Conservation (phyloP, 2,329 filamentous ascomycete species). For the Ambrosiella cleistominuta region DNA sequence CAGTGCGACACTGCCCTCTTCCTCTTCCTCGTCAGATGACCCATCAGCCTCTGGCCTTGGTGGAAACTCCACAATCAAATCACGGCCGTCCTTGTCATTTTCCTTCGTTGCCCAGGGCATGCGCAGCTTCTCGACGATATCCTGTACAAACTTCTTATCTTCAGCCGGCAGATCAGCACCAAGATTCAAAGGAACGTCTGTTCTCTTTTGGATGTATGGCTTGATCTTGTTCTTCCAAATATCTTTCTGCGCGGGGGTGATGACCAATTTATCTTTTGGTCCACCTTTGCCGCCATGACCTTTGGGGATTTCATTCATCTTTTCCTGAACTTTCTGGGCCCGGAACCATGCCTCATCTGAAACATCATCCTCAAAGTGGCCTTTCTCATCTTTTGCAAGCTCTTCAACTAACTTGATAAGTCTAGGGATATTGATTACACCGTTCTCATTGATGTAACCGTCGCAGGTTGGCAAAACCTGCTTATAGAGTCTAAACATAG, state of each 20-base stretch:
- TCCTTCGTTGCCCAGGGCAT: conserved; percentile 40
- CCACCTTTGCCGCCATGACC: neutral
- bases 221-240: conserved; percentile 68
- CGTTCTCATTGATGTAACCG: conserved; percentile 92
- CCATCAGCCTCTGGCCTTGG: conserved; percentile 34
- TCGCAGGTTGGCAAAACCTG: conserved; percentile 68
- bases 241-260: conserved; percentile 65
- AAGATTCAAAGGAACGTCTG: conserved; percentile 51
- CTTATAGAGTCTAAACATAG: conserved; percentile 98
- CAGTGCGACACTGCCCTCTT: conserved; percentile 74
- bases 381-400: conserved; percentile 71
- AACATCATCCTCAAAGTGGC: conserved; percentile 84
- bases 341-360: conserved; percentile 83
- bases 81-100: conserved; percentile 36
- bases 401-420: conserved; percentile 64
- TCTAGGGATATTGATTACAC: conserved; percentile 73
- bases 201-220: conserved; percentile 58
- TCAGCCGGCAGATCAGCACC: conserved; percentile 55
- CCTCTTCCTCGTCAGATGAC: conserved; percentile 45
- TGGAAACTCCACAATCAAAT: conserved; percentile 34
- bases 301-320: conserved; percentile 39
- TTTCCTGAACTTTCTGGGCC: conserved; percentile 30
- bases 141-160: conserved; percentile 85
- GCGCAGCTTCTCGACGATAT: conserved; percentile 50
- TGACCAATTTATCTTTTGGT: conserved; percentile 41